phyloP scores from a whole-genome alignment of 305 asterid species.

The Fraxinus albicans region DNA sequence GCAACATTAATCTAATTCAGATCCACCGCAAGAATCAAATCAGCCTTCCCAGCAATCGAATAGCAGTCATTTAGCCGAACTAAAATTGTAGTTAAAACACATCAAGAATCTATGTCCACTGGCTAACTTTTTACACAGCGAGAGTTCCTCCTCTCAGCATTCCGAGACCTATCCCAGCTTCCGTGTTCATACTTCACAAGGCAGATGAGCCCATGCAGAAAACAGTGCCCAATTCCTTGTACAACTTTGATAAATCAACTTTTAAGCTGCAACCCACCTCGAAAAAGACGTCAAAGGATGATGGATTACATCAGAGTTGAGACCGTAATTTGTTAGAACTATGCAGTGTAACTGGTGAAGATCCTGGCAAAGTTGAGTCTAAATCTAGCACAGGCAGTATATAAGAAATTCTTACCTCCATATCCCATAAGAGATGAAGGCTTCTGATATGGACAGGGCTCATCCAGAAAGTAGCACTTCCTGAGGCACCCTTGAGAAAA shows the following conservation, averaged over 20 bases:
- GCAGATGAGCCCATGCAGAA: conserved; percentile 4
- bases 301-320: conserved; percentile 1
- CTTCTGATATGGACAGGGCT: background rate
- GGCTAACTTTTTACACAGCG: background rate
- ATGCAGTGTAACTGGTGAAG: conserved; percentile 10
- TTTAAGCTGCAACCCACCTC: conserved; percentile 15
- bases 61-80: background rate
- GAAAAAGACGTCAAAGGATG: background rate
- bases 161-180: conserved; percentile 1
- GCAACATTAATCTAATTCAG: background rate
- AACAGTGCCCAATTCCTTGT: conserved; percentile 15
- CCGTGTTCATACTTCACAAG: background rate
- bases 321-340: conserved; percentile 15
- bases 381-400: conserved; percentile 8
- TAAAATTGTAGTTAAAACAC: background rate
- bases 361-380: conserved; percentile 15
- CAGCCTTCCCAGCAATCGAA: background rate
- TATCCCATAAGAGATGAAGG: background rate
- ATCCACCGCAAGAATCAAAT: background rate
- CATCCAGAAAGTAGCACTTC: background rate
- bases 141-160: background rate
- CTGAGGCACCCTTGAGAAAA: background rate
- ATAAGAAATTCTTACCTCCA: conserved; percentile 13
- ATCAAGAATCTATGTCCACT: background rate
- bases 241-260: background rate